Conservation (phyloP, 257 asterid species). For the Solanum sitiens region DNA sequence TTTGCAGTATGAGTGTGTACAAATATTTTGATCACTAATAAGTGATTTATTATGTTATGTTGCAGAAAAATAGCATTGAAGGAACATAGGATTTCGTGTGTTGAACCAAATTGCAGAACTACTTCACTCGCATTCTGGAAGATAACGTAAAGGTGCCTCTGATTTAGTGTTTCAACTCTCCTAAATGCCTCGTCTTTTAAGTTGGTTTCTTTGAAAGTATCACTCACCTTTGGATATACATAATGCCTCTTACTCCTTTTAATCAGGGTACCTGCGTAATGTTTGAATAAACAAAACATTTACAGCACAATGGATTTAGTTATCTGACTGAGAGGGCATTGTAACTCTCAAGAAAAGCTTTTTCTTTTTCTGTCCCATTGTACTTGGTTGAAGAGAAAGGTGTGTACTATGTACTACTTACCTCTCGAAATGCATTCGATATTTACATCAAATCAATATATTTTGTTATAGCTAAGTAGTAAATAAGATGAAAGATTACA, state of each 20-base stretch:
- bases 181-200: background rate
- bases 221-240: background rate
- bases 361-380: background rate
- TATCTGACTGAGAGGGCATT: background rate
- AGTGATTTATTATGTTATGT: too few species aligned
- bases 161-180: background rate
- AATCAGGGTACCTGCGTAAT: background rate
- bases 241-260: background rate
- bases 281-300: background rate
- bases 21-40: too few species aligned
- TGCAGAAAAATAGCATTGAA: too few species aligned
- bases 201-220: background rate
- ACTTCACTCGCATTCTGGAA: conserved; percentile 94
- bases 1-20: too few species aligned
- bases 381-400: background rate
- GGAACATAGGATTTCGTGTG: too few species aligned
- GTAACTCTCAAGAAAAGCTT: background rate
- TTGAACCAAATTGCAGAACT: conserved; percentile 72
- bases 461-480: too few species aligned
- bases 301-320: background rate
- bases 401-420: too few species aligned
- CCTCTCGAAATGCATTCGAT: too few species aligned
- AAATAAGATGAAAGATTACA: too few species aligned
- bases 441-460: too few species aligned
- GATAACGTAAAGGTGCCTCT: conserved; percentile 74